Conservation (phyloP, 805 yeast species). For the Kodamaea hsintzibuensis region DNA sequence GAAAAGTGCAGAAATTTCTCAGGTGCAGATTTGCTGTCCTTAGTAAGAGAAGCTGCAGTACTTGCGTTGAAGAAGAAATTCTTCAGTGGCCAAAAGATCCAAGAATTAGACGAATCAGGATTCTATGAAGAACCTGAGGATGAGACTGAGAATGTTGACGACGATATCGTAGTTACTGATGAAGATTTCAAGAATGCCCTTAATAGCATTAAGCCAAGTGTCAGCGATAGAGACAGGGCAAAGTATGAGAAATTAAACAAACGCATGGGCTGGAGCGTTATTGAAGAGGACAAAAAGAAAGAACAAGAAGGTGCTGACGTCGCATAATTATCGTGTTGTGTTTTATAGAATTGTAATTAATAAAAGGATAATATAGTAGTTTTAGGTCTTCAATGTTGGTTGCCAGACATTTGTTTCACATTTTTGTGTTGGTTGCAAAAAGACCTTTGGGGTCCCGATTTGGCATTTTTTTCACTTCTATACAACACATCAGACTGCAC, state of each 20-base stretch:
- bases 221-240: slow-evolving; percentile 76
- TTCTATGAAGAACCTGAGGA: slow-evolving; percentile 30
- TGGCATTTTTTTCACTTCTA: background rate
- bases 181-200: slow-evolving; percentile 75
- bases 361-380: background rate
- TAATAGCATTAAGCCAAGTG: slow-evolving; percentile 81
- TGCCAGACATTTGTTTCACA: background rate
- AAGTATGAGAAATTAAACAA: slow-evolving; percentile 75
- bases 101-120: slow-evolving; percentile 40
- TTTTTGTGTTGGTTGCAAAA: slow-evolving; percentile 4
- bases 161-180: slow-evolving; percentile 53
- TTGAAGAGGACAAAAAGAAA: slow-evolving; percentile 28
- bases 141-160: slow-evolving; percentile 18
- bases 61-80: slow-evolving; percentile 76
- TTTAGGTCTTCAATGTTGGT: background rate
- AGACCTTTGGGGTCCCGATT: background rate
- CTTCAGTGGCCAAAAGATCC: slow-evolving; percentile 46
- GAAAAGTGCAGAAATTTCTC: slow-evolving; percentile 85
- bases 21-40: slow-evolving; percentile 93
- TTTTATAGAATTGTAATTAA: background rate
- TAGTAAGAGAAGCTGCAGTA: slow-evolving; percentile 94
- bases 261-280: slow-evolving; percentile 69
- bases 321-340: background rate
- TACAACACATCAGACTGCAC: background rate
- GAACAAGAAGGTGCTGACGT: slow-evolving; percentile 5